Evolutionary conservation across 208 protist species (phyloP).

Genomic region (Trypanosoma mega): DNA sequence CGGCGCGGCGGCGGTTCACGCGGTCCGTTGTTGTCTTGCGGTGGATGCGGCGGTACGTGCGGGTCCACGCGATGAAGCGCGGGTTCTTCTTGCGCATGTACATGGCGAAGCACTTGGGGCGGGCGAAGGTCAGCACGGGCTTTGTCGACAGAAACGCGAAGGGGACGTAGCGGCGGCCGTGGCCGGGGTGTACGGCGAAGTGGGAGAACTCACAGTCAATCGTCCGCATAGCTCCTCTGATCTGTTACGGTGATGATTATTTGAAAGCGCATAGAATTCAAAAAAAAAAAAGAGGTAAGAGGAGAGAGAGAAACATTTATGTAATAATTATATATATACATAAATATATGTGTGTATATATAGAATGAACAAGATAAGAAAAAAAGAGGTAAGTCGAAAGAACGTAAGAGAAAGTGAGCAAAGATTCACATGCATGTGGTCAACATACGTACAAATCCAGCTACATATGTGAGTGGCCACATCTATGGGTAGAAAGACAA

Average conservation of each 20-base stretch:
- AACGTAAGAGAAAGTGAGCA: too few species aligned
- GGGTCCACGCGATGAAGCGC: slow-evolving; percentile 91
- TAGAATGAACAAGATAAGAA: neutral
- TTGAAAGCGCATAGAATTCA: slow-evolving; percentile 3
- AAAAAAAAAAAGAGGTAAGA: slow-evolving; percentile 4
- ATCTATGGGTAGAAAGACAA: too few species aligned
- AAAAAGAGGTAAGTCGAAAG: neutral
- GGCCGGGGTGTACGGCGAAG: slow-evolving; percentile 93
- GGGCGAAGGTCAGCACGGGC: slow-evolving; percentile 92
- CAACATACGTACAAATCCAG: too few species aligned
- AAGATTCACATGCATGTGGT: too few species aligned
- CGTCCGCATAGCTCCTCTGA: slow-evolving; percentile 71
- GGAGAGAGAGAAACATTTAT: neutral
- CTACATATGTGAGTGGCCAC: too few species aligned
- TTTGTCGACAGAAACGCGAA: slow-evolving; percentile 93
- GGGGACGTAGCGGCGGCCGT: slow-evolving; percentile 92
- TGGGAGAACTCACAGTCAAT: slow-evolving; percentile 93
- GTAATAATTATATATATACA: neutral
- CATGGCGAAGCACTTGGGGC: slow-evolving; percentile 88
- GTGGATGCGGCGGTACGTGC: slow-evolving; percentile 92
- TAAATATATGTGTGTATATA: neutral
- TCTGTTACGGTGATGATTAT: slow-evolving; percentile 12
- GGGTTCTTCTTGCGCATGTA: slow-evolving; percentile 96
- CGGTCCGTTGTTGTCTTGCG: slow-evolving; percentile 90
- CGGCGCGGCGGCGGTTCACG: slow-evolving; percentile 78